Percentiles rank a stretch among this genome's conserved stretches.
phyloP scores from a whole-genome alignment of 495 filamentous ascomycete genomes.

The Hypomontagnella submonticulosa region DNA sequence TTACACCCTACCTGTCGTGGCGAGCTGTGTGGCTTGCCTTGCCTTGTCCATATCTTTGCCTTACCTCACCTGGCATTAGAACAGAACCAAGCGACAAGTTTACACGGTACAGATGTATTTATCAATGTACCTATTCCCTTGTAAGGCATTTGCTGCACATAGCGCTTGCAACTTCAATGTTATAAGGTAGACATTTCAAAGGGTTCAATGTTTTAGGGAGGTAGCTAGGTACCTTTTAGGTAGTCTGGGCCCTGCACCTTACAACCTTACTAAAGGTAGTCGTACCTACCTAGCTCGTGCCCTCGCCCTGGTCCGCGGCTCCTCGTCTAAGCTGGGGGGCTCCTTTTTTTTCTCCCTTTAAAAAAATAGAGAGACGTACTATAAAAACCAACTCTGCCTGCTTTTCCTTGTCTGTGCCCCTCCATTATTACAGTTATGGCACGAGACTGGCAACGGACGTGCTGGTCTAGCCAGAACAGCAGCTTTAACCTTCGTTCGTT shows the following conservation, averaged over 20 bases:
- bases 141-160: not conserved
- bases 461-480: constrained; percentile 54
- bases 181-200: too few relatives aligned
- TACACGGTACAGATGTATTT: constrained; percentile 24
- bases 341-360: constrained; percentile 43
- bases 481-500: constrained; percentile 30
- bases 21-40: constrained; percentile 38
- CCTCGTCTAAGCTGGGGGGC: constrained; percentile 40
- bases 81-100: constrained; percentile 23
- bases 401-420: constrained; percentile 52
- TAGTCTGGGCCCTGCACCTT: constrained; percentile 42
- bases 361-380: constrained; percentile 44
- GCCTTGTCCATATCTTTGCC: constrained; percentile 34
- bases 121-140: not conserved
- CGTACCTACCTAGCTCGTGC: constrained; percentile 43
- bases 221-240: constrained; percentile 36
- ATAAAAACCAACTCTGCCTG: constrained; percentile 58
- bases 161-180: too few relatives aligned
- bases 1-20: constrained; percentile 3
- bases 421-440: constrained; percentile 55
- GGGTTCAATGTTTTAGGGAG: constrained; percentile 4
- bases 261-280: constrained; percentile 42
- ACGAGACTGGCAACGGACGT: constrained; percentile 57
- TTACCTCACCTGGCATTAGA: constrained; percentile 38
- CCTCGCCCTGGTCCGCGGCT: constrained; percentile 44